Base-by-base conservation (phyloP, 768 basidiomycete species). In the Pilatotrama ljubarskyi region DNA sequence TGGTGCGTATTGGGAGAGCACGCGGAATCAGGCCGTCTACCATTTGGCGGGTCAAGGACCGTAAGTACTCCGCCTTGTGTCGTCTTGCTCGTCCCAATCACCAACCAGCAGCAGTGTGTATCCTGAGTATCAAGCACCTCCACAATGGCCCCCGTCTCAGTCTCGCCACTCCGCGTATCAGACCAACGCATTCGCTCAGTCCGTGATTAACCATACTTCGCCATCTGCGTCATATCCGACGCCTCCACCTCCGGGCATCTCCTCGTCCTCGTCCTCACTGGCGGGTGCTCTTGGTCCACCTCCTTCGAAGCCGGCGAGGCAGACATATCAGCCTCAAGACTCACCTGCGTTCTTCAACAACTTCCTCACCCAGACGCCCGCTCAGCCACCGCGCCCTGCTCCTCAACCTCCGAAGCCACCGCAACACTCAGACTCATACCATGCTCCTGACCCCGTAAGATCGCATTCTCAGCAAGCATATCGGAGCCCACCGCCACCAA, bases 141-240 rank as follows among this genome's bases (percentile, higher is more conserved):
- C 42, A 0, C 75, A 76, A 41, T 84, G 82, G 79, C 64, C 72
- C 13, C 71, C 76, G 22, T 65, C 72, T 10, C 75, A 76, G 44
- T 72, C 76, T 48, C 73, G 74, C 42, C 70, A 78, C n/a, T 81
- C 84, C 1, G 76, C 74, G 13, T 88, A 83, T 65, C 79, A 82
- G 47, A 78, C 84, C 1, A 79, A 75, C 9, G 70, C 83, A 0
- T 83, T 90, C 66, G 83, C 88, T 0, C 84, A 84, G 57, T 83
- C 87, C 2, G 66, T 92, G 22, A 79, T 90, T 53, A 87, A 87
- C 57, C 82, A 82, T 14, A 80, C 82, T 32, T 72, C 78, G 3
- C 85, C 88, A n/a, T 78, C 78, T 17, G 76, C 79, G 3, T 80
- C 84, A 1, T 91, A 91, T 73, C 89, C 88, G 2, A 89, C 88